phyloP scores from a whole-genome alignment of 2,329 filamentous ascomycete genomes.

The Nothomitra cinnamomea region DNA sequence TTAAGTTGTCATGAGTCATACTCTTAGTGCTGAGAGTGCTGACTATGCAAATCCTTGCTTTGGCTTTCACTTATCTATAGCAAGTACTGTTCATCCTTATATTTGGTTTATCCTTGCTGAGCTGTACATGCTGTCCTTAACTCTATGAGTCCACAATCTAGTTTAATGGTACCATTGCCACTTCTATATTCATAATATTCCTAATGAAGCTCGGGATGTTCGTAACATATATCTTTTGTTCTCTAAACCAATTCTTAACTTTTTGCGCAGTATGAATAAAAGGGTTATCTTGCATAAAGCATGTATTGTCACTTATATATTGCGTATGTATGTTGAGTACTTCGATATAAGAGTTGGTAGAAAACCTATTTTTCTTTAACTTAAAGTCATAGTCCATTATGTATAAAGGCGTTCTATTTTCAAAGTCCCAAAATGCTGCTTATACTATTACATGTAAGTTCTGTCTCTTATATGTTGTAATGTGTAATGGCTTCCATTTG shows the following conservation, averaged over 20 bases:
- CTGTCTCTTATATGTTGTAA: slow-evolving; percentile 6
- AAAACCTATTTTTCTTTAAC: slow-evolving; percentile 6
- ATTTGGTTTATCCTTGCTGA: too few relatives aligned
- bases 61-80: too few relatives aligned
- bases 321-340: slow-evolving; percentile 8
- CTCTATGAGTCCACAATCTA: too few relatives aligned
- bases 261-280: slow-evolving; percentile 11
- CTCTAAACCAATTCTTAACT: slow-evolving; percentile 9
- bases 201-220: too few relatives aligned
- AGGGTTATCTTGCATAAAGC: slow-evolving; percentile 15
- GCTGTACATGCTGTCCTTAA: too few relatives aligned
- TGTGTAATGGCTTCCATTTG: neutral
- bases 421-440: slow-evolving; percentile 11
- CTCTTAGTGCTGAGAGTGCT: too few relatives aligned
- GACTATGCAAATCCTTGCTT: too few relatives aligned
- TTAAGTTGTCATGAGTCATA: too few relatives aligned
- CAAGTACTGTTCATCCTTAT: too few relatives aligned
- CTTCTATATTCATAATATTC: too few relatives aligned
- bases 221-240: slow-evolving; percentile 10
- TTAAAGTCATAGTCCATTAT: slow-evolving; percentile 10
- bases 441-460: slow-evolving; percentile 12
- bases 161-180: too few relatives aligned
- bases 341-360: slow-evolving; percentile 8
- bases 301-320: slow-evolving; percentile 3
- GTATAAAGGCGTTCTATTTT: slow-evolving; percentile 5